Percentiles rank a stretch among this genome's conserved stretches.
Evolutionary conservation across 1,284 basidiomycete species (phyloP).

Genomic region (Trametes versicolor): DNA sequence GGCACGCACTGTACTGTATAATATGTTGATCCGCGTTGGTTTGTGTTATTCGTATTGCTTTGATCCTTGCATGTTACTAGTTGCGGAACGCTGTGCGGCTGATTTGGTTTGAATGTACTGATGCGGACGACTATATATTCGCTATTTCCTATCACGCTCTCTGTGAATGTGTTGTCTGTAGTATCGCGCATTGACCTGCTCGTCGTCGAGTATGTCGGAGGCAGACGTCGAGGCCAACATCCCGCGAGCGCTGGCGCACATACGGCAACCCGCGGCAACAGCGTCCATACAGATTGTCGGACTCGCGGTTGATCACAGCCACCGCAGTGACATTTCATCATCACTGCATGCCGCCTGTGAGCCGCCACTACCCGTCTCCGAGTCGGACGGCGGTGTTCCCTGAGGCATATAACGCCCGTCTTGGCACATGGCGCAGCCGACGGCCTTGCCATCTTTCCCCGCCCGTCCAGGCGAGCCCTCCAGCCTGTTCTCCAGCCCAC

Average conservation of each 20-base stretch:
- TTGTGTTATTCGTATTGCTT: conserved; percentile 27
- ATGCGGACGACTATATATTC: conserved; percentile 27
- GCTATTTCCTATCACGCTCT: not conserved
- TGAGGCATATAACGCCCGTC: conserved; percentile 1
- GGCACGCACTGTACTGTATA: conserved; percentile 19
- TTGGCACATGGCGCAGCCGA: conserved; percentile 23
- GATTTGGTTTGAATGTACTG: conserved; percentile 21
- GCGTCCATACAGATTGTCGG: not conserved
- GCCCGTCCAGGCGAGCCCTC: not conserved
- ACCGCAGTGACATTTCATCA: not conserved
- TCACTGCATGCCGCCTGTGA: no score
- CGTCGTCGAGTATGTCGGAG: no score
- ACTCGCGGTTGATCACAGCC: not conserved
- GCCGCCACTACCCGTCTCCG: not conserved
- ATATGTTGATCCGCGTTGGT: not conserved
- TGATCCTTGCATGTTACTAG: conserved; percentile 28
- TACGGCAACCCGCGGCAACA: no score
- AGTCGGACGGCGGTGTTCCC: not conserved
- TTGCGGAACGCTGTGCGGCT: conserved; percentile 26
- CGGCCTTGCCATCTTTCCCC: not conserved
- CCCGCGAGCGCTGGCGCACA: no score
- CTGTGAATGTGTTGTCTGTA: not conserved
- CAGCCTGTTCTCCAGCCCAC: conserved; percentile 13
- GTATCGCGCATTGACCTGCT: not conserved
- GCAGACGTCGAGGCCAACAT: no score